Percentiles rank a stretch among this genome's conserved stretches.
Conservation (phyloP, 352 stramenopile genomes). For the Phytophthora hybrid region DNA sequence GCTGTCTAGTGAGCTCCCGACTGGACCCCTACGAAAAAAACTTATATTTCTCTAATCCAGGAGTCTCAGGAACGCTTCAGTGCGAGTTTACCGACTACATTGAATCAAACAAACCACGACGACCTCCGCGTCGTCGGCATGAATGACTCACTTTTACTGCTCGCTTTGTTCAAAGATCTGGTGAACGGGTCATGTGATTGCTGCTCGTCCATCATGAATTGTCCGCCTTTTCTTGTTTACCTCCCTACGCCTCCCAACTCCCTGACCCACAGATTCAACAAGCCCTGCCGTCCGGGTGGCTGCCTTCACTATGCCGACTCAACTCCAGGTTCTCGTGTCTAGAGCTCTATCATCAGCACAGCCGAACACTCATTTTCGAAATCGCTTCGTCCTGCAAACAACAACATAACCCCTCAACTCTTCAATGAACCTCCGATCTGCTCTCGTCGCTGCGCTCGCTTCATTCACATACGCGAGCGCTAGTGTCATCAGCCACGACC, state of each 20-base stretch:
- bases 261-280: not conserved
- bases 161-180: not conserved
- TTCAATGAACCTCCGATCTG: not conserved
- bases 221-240: not conserved
- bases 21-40: no score
- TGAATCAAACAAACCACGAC: no score
- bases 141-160: not conserved
- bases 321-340: not conserved
- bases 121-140: not conserved
- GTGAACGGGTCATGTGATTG: not conserved
- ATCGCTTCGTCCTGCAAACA: not conserved
- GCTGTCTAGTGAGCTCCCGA: no score
- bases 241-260: not conserved
- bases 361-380: not conserved
- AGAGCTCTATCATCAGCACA: not conserved
- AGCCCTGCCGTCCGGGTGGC: not conserved
- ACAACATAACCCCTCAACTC: not conserved
- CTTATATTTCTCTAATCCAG: no score
- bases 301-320: not conserved
- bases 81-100: no score
- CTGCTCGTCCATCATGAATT: not conserved
- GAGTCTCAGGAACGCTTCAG: no score
- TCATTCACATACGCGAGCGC: not conserved
- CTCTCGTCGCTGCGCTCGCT: not conserved
- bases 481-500: conserved; percentile 9